Percentiles rank a stretch among this genome's conserved stretches.
Conservation (phyloP, 768 basidiomycete species). For the Boletus sp. region DNA sequence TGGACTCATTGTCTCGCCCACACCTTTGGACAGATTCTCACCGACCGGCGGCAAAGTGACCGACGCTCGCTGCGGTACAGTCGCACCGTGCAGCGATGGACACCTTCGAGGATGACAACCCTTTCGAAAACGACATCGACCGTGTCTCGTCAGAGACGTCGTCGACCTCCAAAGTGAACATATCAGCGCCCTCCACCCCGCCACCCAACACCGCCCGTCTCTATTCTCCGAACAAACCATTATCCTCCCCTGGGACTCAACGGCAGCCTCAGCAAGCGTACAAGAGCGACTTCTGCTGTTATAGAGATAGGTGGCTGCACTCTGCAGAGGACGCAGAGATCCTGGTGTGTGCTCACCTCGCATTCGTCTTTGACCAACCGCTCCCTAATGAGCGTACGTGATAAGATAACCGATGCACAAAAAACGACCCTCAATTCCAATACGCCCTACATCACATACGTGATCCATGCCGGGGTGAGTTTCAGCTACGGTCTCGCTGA, state of each 20-base stretch:
- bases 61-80: neutral
- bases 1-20: neutral
- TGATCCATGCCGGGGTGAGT: slow-evolving; percentile 83
- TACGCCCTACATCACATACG: slow-evolving; percentile 91
- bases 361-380: neutral
- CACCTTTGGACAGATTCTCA: neutral
- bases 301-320: slow-evolving; percentile 72
- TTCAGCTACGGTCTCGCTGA: neutral
- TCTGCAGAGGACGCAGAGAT: slow-evolving; percentile 82
- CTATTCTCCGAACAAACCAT: slow-evolving; percentile 46
- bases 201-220: slow-evolving; percentile 40
- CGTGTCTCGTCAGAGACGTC: slow-evolving; percentile 35
- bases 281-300: slow-evolving; percentile 79
- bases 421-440: slow-evolving; percentile 90
- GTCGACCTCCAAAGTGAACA: slow-evolving; percentile 36
- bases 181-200: slow-evolving; percentile 56
- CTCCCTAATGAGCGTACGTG: slow-evolving; percentile 11
- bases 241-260: slow-evolving; percentile 57
- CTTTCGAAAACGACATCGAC: slow-evolving; percentile 50
- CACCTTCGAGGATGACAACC: slow-evolving; percentile 63
- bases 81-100: slow-evolving; percentile 20
- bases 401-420: slow-evolving; percentile 89
- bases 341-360: slow-evolving; percentile 44
- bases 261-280: slow-evolving; percentile 48
- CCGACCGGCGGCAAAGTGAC: neutral